phyloP scores from a whole-genome alignment of 306 rosid species.

The Mucuna pruriens region DNA sequence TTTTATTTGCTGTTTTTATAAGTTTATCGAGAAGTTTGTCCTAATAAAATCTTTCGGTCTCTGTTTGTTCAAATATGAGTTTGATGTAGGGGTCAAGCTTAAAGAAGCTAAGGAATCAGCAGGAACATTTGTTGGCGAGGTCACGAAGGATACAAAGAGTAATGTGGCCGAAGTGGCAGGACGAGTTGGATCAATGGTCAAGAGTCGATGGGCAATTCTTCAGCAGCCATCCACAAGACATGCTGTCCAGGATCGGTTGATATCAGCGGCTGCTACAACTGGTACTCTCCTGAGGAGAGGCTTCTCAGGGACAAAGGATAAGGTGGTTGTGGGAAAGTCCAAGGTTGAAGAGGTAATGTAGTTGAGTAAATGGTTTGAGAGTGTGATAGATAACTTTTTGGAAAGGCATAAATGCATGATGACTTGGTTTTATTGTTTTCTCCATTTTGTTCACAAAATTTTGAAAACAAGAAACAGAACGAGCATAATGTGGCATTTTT shows the following conservation, averaged over 20 bases:
- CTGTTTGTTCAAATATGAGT: slow-evolving; percentile 26
- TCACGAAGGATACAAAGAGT: slow-evolving; percentile 87
- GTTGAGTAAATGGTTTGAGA: slow-evolving; percentile 19
- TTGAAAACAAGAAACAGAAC: not conserved
- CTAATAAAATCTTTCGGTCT: not conserved
- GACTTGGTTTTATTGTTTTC: slow-evolving; percentile 9
- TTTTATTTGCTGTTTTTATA: not conserved
- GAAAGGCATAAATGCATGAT: slow-evolving; percentile 2
- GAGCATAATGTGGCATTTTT: not conserved
- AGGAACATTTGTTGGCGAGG: slow-evolving; percentile 88
- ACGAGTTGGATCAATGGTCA: slow-evolving; percentile 74
- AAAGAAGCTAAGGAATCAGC: slow-evolving; percentile 92
- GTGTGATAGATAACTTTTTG: not conserved
- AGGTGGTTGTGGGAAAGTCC: slow-evolving; percentile 77
- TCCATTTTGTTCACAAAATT: slow-evolving; percentile 8
- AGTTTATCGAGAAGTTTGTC: not conserved
- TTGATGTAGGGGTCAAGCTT: slow-evolving; percentile 76
- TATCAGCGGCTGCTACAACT: slow-evolving; percentile 88
- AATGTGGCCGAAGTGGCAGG: slow-evolving; percentile 81
- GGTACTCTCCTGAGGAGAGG: slow-evolving; percentile 82
- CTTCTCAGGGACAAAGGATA: slow-evolving; percentile 83
- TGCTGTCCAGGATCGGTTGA: slow-evolving; percentile 88
- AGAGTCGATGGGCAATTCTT: slow-evolving; percentile 85
- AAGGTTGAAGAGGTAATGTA: slow-evolving; percentile 92
- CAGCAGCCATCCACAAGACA: slow-evolving; percentile 92